phyloP scores from a whole-genome alignment of 495 filamentous ascomycete species.

The Melanomma pulvis-pyrius region DNA sequence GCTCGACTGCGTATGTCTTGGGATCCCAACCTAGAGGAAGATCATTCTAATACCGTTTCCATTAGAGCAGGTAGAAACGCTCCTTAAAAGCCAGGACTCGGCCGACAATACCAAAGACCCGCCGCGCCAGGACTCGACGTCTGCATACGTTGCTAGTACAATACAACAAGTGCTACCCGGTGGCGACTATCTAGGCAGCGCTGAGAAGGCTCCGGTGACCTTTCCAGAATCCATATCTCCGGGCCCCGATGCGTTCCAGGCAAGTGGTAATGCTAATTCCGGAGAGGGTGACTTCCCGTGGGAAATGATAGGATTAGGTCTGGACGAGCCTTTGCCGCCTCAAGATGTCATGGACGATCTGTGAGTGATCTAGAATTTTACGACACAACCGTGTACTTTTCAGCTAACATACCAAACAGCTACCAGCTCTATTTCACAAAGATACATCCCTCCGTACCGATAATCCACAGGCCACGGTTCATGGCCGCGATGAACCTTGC shows the following conservation, averaged over 20 bases:
- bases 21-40: neutral
- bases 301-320: slow-evolving; percentile 92
- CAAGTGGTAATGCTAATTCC: slow-evolving; percentile 25
- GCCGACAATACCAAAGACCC: slow-evolving; percentile 22
- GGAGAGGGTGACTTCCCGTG: slow-evolving; percentile 53
- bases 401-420: slow-evolving; percentile 48
- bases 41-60: slow-evolving; percentile 15
- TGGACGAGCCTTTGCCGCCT: slow-evolving; percentile 87
- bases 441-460: slow-evolving; percentile 78
- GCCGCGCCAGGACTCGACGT: slow-evolving; percentile 16
- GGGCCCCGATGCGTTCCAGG: slow-evolving; percentile 31
- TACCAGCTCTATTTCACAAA: slow-evolving; percentile 89
- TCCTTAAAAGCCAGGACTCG: slow-evolving; percentile 77
- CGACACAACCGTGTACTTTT: neutral
- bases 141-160: slow-evolving; percentile 29
- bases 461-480: slow-evolving; percentile 87
- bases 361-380: slow-evolving; percentile 55
- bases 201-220: slow-evolving; percentile 5
- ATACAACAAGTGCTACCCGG: slow-evolving; percentile 9
- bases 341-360: slow-evolving; percentile 90
- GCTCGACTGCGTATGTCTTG: slow-evolving; percentile 79
- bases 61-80: slow-evolving; percentile 89
- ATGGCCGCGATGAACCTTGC: slow-evolving; percentile 81
- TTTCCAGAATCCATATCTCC: slow-evolving; percentile 34
- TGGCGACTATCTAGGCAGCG: slow-evolving; percentile 6